Base-by-base conservation (phyloP, 768 basidiomycete species). In the Macrolepiota fuliginosa region DNA sequence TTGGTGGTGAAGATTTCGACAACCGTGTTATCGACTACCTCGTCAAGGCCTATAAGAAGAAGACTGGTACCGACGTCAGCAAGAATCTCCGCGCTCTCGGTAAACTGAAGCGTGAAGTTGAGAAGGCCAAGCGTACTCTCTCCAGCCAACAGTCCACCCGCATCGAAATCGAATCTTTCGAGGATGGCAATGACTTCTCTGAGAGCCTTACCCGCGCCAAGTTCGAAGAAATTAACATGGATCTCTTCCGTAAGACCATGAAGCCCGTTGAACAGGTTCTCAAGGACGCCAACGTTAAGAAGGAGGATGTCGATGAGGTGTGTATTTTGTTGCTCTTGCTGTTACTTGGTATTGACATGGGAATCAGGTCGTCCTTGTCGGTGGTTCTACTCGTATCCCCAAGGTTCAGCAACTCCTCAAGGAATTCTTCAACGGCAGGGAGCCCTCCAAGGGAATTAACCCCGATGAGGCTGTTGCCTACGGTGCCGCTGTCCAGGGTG, bases 231-330 rank as follows among this genome's bases (percentile, higher is more conserved):
- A 83, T 98, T 66, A 97, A 96, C 87, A 90, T 97, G 81, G 96
- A 99, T 70, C 87, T 98, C 56, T 99, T 99, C 91, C 85, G 96
- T 71, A 96, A 96, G 86, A 99, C 96, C 36, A 94, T 98, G 93
- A 96, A 96, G 82, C 96, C 96, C 65, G 96, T 98, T 64, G 96
- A 98, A 76, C 96, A 98, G 77, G 96, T 98, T 22, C 82, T 98
- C 69, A 97, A 97, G 88, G 96, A 98, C 71, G 91, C 96, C 65
- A 90, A 90, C 68, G 90, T 98, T 73, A 96, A 96, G 88, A 99
- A 98, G 86, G 96, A 98, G 69, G 91, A 94, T 65, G 79, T 99
- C 56, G 86, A 96, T 65, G 96, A 98, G 79, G 91, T 90, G 49
- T 42, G 79, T 73, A 40, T 47, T 4, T 4, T 52, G 37, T 56